Evolutionary conservation across 2,329 filamentous ascomycete species (phyloP), one percentile per base, ranked within the genome.

Genomic region (Microdochium paspali): DNA sequence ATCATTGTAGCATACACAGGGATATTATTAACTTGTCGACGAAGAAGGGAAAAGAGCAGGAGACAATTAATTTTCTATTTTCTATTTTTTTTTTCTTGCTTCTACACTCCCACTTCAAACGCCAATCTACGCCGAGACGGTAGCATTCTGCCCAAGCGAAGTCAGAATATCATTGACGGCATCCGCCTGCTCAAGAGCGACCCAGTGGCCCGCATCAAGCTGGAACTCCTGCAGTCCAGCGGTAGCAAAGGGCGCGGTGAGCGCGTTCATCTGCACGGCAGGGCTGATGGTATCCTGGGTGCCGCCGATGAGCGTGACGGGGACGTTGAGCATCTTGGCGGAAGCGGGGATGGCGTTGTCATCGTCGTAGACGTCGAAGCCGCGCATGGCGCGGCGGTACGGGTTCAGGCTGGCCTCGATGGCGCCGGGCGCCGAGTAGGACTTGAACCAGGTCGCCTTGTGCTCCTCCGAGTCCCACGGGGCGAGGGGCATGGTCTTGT

Each of bases 391-490:
- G 10, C 42, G 32, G 3, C 43, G 26, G 40, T 51, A 51, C 24
- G 45, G 44, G 46, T 50, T 51, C 30, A 51, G 30, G n/a, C 45
- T 13, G 21, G 44, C 31, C 15, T 9, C 24, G 18, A 45, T 20
- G 7, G 45, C 44, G 15, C 46, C 23, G 7, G 48, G 35, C 21
- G 44, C 42, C 20, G 45, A 46, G 40, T 44, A 51, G 18, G 24
- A 12, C 10, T 20, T 24, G 24, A 51, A 24, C 48, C 50, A 51
- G 20, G 15, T 43, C 4, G 30, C 31, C 12, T 42, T 50, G 18
- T 50, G 45, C 5, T 46, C 45, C 2, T 32, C 30, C 6, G 48
- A 39, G 18, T 50, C 25, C 50, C 48, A 51, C 12, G 44, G 26
- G 7, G 48, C 43, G 6, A 46, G 24, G 20, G 39, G 42, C 2